These are phyloP conservation scores for Lachancea meyersii DNA, from an alignment of 805 yeast species.

Conservation along the genomic window DNA sequence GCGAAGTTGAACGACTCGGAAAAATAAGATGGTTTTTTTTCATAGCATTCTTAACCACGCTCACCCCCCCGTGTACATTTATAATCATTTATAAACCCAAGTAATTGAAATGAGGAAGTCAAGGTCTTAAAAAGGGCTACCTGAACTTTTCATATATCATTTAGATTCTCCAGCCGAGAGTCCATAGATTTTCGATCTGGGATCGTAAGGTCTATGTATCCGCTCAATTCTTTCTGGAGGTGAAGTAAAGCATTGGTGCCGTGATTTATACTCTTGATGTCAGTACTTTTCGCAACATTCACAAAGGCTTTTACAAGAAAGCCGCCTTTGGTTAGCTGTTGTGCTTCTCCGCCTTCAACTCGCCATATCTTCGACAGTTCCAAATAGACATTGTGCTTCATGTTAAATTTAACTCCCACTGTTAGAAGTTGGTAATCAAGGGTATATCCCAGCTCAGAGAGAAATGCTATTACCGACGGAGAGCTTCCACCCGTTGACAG, in stretches of 20 bases:
- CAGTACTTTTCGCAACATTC: conserved; percentile 68
- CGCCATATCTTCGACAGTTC: conserved; percentile 29
- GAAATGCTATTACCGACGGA: conserved; percentile 33
- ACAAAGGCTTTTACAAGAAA: conserved; percentile 59
- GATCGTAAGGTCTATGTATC: conserved; percentile 59
- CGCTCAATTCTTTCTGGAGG: conserved; percentile 60
- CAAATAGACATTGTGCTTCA: conserved; percentile 27
- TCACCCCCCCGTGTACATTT: conserved; percentile 7
- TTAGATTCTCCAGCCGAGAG: conserved; percentile 44
- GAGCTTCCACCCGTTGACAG: conserved; percentile 25
- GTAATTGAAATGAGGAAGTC: background rate
- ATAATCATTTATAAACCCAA: conserved; percentile 5
- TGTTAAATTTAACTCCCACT: conserved; percentile 26
- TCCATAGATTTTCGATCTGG: conserved; percentile 83
- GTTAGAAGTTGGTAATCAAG: conserved; percentile 38
- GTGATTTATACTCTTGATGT: conserved; percentile 60
- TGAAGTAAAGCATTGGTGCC: conserved; percentile 57
- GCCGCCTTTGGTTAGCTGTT: conserved; percentile 48
- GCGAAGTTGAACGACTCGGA: conserved; percentile 34
- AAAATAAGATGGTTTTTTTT: conserved; percentile 11
- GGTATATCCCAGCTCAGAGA: conserved; percentile 67
- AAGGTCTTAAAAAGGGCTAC: background rate
- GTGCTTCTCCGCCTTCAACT: conserved; percentile 24
- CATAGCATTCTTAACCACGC: conserved; percentile 1
- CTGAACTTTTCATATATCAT: conserved; percentile 6